Evolutionary conservation across 345 rosid genomes (phyloP).

Genomic region (Alliaria petiolata): DNA sequence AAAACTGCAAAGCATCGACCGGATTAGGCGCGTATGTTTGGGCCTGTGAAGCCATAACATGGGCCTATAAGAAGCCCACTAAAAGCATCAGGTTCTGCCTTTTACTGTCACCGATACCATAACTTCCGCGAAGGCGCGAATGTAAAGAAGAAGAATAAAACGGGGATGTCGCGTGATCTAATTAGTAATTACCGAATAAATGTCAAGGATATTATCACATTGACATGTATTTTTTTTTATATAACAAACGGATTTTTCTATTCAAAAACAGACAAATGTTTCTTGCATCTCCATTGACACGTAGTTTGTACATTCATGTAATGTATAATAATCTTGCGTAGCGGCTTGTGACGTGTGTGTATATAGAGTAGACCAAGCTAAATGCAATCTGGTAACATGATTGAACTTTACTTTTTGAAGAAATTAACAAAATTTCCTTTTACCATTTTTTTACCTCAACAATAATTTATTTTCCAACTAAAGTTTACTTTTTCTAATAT

Average conservation of each 20-base stretch:
- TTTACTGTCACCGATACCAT: background rate
- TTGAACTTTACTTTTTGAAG: conserved; percentile 1
- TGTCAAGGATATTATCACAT: background rate
- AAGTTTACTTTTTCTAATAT: background rate
- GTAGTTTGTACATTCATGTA: background rate
- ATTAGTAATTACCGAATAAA: background rate
- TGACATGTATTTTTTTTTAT: background rate
- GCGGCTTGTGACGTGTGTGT: background rate
- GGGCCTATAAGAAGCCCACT: background rate
- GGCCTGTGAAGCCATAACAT: background rate
- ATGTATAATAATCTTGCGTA: background rate
- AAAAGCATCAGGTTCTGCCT: background rate
- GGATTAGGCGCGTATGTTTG: background rate
- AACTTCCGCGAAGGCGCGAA: conserved; percentile 3
- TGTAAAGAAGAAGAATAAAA: background rate
- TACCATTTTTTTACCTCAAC: background rate
- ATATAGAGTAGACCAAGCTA: background rate
- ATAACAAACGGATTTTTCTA: background rate
- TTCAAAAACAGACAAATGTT: no score
- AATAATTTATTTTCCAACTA: background rate
- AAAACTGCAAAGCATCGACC: no score
- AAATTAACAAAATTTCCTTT: background rate
- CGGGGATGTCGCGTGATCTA: background rate
- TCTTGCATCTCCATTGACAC: no score
- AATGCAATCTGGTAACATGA: background rate